Evolutionary conservation across 371 early-diverging fungal species (phyloP), one percentile per base, ranked within the genome.

Genomic region (Chytridium lagenaria): DNA sequence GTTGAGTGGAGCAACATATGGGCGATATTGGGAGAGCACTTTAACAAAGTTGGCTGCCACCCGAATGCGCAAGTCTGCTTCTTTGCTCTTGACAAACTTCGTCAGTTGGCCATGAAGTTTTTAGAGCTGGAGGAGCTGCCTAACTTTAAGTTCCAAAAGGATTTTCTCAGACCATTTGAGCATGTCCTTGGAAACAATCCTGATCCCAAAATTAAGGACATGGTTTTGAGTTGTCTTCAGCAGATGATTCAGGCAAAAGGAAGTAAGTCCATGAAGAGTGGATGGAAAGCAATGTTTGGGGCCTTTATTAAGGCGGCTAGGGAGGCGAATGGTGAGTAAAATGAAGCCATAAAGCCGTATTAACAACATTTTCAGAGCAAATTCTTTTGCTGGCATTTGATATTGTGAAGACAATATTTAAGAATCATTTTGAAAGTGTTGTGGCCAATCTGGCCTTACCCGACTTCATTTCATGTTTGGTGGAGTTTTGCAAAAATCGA

Each of bases 1-100:
- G 89, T 96, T 73, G 98, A 97, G 81, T 97, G 98, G 98, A 91
- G 94, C 49, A 91, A 94, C 73, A 90, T 96, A 50, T 97, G 98
- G 98, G 90, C 91, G 0, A 92, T 96, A 19, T 84, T 97, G 1
- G 95, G 96, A 0, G 92, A 93, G 37, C 92, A 94, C 76, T 96
- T 95, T 74, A 93, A 94, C 81, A 90, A 92, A 73, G 96, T 95
- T 23, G 96, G 95, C 1, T 94, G 94, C 52, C 91, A 95, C 71
- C 86, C 89, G 34, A 94, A 95, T 83, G 86, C 92, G 33, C 91
- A 92, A 28, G 94, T 96, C 0, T 93, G 91, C 31, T 90, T 92
- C 68, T 97, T 96, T 87, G 93, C 95, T 0, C 70, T 97, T 61
- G 98, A 97, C 77, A 95, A 95, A 30, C 84, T 97, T 69, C 86